Evolutionary conservation across 2,329 filamentous ascomycete genomes (phyloP), one percentile per base, ranked within the genome.

Genomic region (Monosporascus sp.): DNA sequence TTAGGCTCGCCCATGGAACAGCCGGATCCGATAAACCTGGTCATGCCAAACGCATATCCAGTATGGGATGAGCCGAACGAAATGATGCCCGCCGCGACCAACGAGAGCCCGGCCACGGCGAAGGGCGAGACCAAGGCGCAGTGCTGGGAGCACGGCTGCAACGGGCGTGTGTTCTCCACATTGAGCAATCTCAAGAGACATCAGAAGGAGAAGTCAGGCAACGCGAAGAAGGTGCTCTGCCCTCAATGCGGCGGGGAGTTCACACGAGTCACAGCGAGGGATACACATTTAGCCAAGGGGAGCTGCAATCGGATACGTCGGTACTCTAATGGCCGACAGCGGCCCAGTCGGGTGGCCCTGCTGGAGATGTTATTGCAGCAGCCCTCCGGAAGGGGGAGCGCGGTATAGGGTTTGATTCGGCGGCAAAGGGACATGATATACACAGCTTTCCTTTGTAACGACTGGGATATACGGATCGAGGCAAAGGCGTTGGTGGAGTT

Each of bases 131-230:
- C n/a, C 5, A 65, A 65, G 47, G 58, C 63, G 48, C 58, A 58
- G 8, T 65, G 63, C 38, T 65, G 63, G 63, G 63, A 65, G 31
- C 63, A 65, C 44, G 63, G 63, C 41, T 65, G 63, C 54, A 63
- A 65, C 45, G 63, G 63, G 8, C 58, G 59, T 14, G 61, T 63
- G 15, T 65, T 65, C 47, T 65, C 63, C 44, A 63, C 63, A 47
- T 60, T 60, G 51, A 65, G 63, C 51, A 65, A 65, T 54, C 60
- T 63, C 46, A 62, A 63, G 58, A 58, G 63, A 37, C 63, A 65
- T 50, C 55, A 63, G 31, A 65, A 65, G 50, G 63, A 65, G 52
- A 57, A 60, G 46, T 61, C 61, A 9, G 63, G 63, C 8, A 58
- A 59, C 26, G 60, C 60, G 48, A 62, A 60, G 24, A 64, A 64